Evolutionary conservation across 2,329 filamentous ascomycete genomes (phyloP).

Genomic region (Penicillium sclerotigenum): DNA sequence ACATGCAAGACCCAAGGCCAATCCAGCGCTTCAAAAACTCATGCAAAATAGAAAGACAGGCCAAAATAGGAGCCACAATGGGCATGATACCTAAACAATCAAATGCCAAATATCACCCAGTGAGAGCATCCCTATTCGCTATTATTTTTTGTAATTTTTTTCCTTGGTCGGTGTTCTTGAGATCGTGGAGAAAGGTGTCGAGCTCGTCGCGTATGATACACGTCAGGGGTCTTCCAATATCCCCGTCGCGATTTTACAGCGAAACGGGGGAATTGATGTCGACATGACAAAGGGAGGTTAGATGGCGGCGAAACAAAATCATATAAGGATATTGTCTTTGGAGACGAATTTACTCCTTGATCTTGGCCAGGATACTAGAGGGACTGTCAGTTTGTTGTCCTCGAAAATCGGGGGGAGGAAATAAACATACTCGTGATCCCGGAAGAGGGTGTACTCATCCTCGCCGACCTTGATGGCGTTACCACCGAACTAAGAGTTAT

Average conservation of each 20-base stretch:
- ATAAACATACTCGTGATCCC: conserved; percentile 96
- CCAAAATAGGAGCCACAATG: neutral
- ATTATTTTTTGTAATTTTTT: conserved; percentile 20
- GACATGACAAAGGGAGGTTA: conserved; percentile 10
- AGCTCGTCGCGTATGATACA: conserved; percentile 39
- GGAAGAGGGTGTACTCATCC: conserved; percentile 92
- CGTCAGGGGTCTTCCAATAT: conserved; percentile 12
- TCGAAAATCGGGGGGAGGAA: no score
- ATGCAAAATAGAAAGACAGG: conserved; percentile 20
- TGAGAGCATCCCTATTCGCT: neutral
- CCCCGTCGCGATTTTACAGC: conserved; percentile 18
- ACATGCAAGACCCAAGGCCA: conserved; percentile 33
- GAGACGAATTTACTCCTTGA: conserved; percentile 74
- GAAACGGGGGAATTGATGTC: neutral
- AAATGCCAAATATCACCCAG: neutral
- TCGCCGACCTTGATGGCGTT: conserved; percentile 96
- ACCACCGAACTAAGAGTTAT: conserved; percentile 69
- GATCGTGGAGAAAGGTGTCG: conserved; percentile 23
- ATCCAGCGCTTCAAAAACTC: conserved; percentile 30
- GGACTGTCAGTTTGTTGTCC: neutral
- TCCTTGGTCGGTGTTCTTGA: conserved; percentile 20
- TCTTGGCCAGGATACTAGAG: conserved; percentile 89
- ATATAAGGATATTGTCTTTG: conserved; percentile 9
- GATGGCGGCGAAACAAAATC: conserved; percentile 16
- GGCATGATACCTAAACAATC: conserved; percentile 3